Base-by-base conservation (phyloP, 2,329 filamentous ascomycete genomes). In the Epichloe gansuensis region DNA sequence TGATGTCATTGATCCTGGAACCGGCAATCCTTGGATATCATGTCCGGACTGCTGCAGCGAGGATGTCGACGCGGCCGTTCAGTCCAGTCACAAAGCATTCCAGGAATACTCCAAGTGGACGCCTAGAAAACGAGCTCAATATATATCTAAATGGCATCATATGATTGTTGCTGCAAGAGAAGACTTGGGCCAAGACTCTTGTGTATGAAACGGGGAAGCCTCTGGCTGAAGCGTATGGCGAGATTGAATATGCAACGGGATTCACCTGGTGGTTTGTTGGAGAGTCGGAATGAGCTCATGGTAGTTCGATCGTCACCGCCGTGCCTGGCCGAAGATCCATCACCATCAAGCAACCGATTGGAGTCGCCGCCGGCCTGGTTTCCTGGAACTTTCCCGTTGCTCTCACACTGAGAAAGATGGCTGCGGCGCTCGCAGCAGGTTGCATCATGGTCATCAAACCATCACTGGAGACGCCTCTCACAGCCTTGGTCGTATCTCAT, bases 391-490 rank as follows among this genome's bases (percentile, higher is more conserved):
- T 84, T 57, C 76, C 76, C 12, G 63, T 74, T 23, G 74, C 73
- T 11, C 75, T 80, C 66, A 66, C 74, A 7, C 64, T 73, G 23
- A 61, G 73, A 17, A 75, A 76, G 54, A 65, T 69, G 8, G 69
- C 65, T 2, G 69, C 80, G 0, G 80, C 79, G 1, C 69, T 89
- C 31, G 85, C 85, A 25, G 84, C 84, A 12, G 85, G 85, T 21
- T 88, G 84, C 64, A 87, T 84, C 1, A 87, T 90, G 80, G 73
- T 90, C 15, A 73, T 80, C 15, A 88, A 88, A 67, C 82, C 84
- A 2, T 83, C 80, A 4, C 84, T 84, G 0, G 84, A 88, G 64
- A 89, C 86, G 2, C 87, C 86, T 0, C 77, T 87, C 60, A 87
- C 84, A 25, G 78, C 82, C 1, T 77, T 87, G 35, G 81, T 83